Conservation (phyloP, 2,329 filamentous ascomycete species). For the Penicillium sp. region DNA sequence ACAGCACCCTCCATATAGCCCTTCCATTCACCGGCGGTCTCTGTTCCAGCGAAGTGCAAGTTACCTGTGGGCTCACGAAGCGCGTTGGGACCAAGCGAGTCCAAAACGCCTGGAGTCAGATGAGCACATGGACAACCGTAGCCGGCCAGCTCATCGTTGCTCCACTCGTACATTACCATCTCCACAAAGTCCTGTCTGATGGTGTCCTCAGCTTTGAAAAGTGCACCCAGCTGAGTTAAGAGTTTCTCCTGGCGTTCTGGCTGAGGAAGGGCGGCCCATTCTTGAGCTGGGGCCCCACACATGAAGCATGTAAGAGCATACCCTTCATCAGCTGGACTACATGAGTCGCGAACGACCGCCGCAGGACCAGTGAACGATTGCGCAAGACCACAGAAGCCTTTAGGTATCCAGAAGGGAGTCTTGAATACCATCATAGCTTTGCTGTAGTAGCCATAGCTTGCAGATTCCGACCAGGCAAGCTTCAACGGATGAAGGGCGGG, state of each 20-base stretch:
- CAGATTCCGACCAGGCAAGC: slow-evolving; percentile 34
- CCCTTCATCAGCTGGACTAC: slow-evolving; percentile 21
- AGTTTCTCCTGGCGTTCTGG: slow-evolving; percentile 5
- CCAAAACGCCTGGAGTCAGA: slow-evolving; percentile 41
- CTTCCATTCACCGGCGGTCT: slow-evolving; percentile 55
- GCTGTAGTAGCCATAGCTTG: slow-evolving; percentile 50
- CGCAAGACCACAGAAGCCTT: slow-evolving; percentile 48
- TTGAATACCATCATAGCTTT: slow-evolving; percentile 52
- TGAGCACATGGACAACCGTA: slow-evolving; percentile 44
- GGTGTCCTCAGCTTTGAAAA: slow-evolving; percentile 3
- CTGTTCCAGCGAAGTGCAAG: slow-evolving; percentile 57
- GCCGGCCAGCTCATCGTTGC: slow-evolving; percentile 38
- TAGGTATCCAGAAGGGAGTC: slow-evolving; percentile 48
- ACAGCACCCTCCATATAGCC: slow-evolving; percentile 62
- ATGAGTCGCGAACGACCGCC: slow-evolving; percentile 49
- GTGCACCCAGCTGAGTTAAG: slow-evolving; percentile 13
- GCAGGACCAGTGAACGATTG: slow-evolving; percentile 50
- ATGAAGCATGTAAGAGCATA: slow-evolving; percentile 45
- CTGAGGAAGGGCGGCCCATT: slow-evolving; percentile 26
- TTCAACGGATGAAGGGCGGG: slow-evolving; percentile 49
- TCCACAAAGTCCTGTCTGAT: slow-evolving; percentile 29
- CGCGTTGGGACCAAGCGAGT: slow-evolving; percentile 28
- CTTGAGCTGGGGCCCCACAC: slow-evolving; percentile 32
- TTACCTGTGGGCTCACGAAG: slow-evolving; percentile 40
- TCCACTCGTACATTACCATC: slow-evolving; percentile 41